A percentile compares a stretch with the other conserved stretches of the same genome.
phyloP scores from a whole-genome alignment of 1,284 basidiomycete species.

The Leccinum fallax region DNA sequence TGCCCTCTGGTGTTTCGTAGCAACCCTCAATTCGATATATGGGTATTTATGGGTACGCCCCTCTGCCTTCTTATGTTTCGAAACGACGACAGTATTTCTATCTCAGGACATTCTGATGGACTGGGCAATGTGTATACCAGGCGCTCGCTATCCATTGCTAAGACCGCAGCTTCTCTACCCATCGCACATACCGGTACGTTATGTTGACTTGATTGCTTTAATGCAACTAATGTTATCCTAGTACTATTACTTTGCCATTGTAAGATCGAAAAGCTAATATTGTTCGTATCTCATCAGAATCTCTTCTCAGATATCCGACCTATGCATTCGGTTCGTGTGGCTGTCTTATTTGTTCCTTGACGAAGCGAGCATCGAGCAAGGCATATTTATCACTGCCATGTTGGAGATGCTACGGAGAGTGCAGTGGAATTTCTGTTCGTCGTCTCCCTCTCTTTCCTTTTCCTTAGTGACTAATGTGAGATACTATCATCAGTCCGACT shows the following conservation, averaged over 20 bases:
- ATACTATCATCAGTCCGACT: slow-evolving; percentile 57
- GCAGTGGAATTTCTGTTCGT: slow-evolving; percentile 92
- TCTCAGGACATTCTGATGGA: slow-evolving; percentile 77
- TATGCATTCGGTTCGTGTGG: slow-evolving; percentile 82
- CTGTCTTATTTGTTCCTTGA: slow-evolving; percentile 70
- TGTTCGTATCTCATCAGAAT: neutral
- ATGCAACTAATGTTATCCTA: slow-evolving; percentile 32
- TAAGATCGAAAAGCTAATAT: slow-evolving; percentile 34
- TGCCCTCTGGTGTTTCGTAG: slow-evolving; percentile 65
- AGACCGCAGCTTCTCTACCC: slow-evolving; percentile 77
- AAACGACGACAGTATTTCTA: slow-evolving; percentile 1
- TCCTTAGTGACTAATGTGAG: neutral
- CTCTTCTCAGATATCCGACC: slow-evolving; percentile 60
- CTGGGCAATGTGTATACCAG: slow-evolving; percentile 74
- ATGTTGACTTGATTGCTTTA: neutral
- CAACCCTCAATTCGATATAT: slow-evolving; percentile 68
- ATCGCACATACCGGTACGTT: slow-evolving; percentile 57
- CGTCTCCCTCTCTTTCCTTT: neutral
- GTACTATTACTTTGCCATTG: slow-evolving; percentile 77
- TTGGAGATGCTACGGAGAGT: slow-evolving; percentile 82
- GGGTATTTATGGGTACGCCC: slow-evolving; percentile 74
- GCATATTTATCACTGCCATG: slow-evolving; percentile 70
- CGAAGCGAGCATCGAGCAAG: slow-evolving; percentile 53
- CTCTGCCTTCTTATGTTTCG: neutral
- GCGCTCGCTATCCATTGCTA: slow-evolving; percentile 63